Base-by-base conservation (phyloP, 2,329 filamentous ascomycete genomes). In the Colletotrichum tropicicola region DNA sequence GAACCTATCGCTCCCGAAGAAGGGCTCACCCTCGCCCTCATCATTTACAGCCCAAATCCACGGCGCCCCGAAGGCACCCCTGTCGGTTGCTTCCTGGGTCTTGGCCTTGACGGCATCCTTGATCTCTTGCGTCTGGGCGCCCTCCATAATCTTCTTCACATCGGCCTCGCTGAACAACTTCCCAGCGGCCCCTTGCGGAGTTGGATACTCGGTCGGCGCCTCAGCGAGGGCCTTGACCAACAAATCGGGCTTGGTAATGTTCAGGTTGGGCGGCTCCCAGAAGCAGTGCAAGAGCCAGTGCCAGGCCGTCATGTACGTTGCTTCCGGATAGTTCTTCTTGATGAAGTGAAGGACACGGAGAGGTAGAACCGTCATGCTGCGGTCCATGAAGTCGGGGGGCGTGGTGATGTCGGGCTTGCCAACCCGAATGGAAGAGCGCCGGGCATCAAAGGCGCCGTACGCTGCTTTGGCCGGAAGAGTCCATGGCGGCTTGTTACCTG, bases 1-100 rank as follows among this genome's bases (percentile, higher is more conserved):
- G 74, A 89, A 92, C 61, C 90, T 89, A 77, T 94, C 92, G 77
- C 91, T 93, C 3, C 92, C 92, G 76, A 94, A 94, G 74, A 94
- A 93, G 0, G 89, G 87, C 78, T 92, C 89, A 51, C 82, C 82
- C 59, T 82, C 75, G 0, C 89, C 90, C 66, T 84, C 75, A 2
- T 72, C 74, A 70, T 91, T 87, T 17, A 81, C 83, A 3, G 89
- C 91, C 85, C 88, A 89, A 65, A 92, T 82, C 92, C 92, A 95
- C 2, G 92, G 92, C 52, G 88, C 87, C 0, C 92, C 92, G 75
- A 92, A 95, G 0, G 92, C 92, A 0, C 92, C 92, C 52, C 79
- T 80, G 37, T 87, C 84, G 15, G 92, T 74, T 0, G 87, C 90
- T 68, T 83, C 82, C 64, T 87, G 82, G 17, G 91, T 94, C 44